Evolutionary conservation across 164 flowering plant genomes (phyloP), one percentile per base, ranked within the genome.

Genomic region (Berberis thunbergii): DNA sequence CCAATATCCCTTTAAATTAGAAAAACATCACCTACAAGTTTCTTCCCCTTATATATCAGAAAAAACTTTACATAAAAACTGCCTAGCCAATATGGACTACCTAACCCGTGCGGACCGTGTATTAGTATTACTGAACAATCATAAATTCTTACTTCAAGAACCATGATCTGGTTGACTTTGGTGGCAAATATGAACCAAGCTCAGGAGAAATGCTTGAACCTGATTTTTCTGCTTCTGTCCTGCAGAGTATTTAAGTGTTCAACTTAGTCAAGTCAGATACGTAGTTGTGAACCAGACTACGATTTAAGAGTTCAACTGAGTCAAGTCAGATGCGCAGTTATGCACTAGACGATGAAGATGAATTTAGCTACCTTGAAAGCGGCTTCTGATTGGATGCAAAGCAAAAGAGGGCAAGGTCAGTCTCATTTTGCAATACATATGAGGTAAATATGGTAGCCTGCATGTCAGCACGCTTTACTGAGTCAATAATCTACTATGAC

Each of bases 381-480:
- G 82, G 79, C 75, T 80, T 90, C 70, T 73, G 81, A 73, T 77
- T 69, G 8, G 80, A 69, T 41, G 76, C 55, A 71, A 65, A 71
- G 73, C 84, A 76, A 71, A 77, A 71, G 58, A 94, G 77, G 63
- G 82, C 6, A 66, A 74, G 76, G 49, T 84, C 85, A 40, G 86
- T 79, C 67, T 78, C 85, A 79, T 94, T 94, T 71, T 75, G 82
- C 77, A 94, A 67, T 11, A 81, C 61, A 76, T 88, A 91, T 49
- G 84, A 46, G 10, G 99, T 83, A 75, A 80, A 89, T 48, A 91
- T 67, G 59, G 72, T 75, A 62, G 82, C 96, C 99, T 94, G 96
- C 78, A 68, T 57, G 41, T 62, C 6, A 49, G 11, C 11, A 49
- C 11, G 11, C 11, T 49, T 49, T 49, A 49, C 52, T 49, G 52